These are phyloP conservation scores for Excoecaria agallocha DNA, from an alignment of 345 rosid genomes.

Conservation along the genomic window DNA sequence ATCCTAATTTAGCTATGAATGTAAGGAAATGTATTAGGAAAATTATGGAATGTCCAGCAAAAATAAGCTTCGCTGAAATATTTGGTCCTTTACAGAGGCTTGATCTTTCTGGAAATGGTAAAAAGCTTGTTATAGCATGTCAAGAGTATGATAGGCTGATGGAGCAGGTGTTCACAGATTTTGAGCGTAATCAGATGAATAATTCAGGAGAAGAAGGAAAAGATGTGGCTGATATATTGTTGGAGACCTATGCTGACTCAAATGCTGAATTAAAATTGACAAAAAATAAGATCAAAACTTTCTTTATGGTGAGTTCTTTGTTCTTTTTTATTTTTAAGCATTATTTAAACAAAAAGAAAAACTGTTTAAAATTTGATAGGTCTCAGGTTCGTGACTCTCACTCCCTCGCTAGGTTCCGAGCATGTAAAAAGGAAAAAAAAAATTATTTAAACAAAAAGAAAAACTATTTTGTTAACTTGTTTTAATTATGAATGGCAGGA, in stretches of 20 bases:
- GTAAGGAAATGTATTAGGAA: conserved; percentile 36
- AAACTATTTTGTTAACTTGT: no score
- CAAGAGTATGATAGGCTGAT: conserved; percentile 44
- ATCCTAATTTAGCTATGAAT: conserved; percentile 40
- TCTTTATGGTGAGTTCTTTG: conserved; percentile 51
- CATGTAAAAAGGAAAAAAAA: no score
- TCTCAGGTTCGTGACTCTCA: no score
- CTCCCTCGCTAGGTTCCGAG: no score
- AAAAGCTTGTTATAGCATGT: conserved; percentile 42
- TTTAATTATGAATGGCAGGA: background rate
- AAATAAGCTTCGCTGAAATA: conserved; percentile 52
- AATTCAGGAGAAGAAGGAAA: conserved; percentile 28
- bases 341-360: no score
- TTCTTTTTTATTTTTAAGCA: background rate
- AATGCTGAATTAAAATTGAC: conserved; percentile 52
- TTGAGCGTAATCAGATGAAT: conserved; percentile 28
- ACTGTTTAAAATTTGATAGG: no score
- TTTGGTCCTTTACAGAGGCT: conserved; percentile 59
- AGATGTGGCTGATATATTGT: conserved; percentile 57
- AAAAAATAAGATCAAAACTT: conserved; percentile 57
- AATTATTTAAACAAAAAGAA: no score
- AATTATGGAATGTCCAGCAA: conserved; percentile 51
- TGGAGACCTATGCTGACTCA: conserved; percentile 51
- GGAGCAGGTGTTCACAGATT: conserved; percentile 56
- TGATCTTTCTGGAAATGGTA: conserved; percentile 59